phyloP scores from a whole-genome alignment of 805 yeast genomes.

The Barnettozyma sp. region DNA sequence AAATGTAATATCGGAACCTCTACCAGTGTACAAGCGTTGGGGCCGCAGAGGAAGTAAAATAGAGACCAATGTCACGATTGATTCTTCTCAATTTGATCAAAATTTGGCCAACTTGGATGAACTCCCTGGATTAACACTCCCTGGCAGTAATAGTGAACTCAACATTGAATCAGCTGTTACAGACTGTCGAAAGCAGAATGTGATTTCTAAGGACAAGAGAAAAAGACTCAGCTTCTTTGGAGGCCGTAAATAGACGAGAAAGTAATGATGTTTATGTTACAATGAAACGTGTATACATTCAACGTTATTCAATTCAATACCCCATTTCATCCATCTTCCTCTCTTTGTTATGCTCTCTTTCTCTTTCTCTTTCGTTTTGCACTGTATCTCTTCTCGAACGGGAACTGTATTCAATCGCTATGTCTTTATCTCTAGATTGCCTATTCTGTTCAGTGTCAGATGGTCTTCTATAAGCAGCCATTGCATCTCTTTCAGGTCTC shows the following conservation, averaged over 20 bases:
- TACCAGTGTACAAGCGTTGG: constrained; percentile 14
- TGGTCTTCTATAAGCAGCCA: too few species aligned
- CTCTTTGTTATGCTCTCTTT: constrained; percentile 17
- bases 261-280: too few species aligned
- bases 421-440: constrained; percentile 9
- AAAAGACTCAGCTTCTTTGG: constrained; percentile 19
- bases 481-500: constrained; percentile 9
- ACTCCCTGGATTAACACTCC: too few species aligned
- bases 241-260: neutral
- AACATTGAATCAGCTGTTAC: neutral
- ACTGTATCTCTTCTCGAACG: constrained; percentile 20
- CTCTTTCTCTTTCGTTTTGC: constrained; percentile 14
- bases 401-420: constrained; percentile 18
- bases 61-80: too few species aligned
- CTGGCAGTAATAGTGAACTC: too few species aligned
- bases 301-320: too few species aligned
- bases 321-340: constrained; percentile 3
- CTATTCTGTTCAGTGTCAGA: constrained; percentile 10
- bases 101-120: too few species aligned
- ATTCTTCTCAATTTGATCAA: too few species aligned
- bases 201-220: constrained; percentile 11
- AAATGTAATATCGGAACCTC: neutral
- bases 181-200: neutral
- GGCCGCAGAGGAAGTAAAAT: too few species aligned
- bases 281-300: too few species aligned